Conservation (phyloP, 176 grass and related monocot species). For the Coix lacrymajobi region DNA sequence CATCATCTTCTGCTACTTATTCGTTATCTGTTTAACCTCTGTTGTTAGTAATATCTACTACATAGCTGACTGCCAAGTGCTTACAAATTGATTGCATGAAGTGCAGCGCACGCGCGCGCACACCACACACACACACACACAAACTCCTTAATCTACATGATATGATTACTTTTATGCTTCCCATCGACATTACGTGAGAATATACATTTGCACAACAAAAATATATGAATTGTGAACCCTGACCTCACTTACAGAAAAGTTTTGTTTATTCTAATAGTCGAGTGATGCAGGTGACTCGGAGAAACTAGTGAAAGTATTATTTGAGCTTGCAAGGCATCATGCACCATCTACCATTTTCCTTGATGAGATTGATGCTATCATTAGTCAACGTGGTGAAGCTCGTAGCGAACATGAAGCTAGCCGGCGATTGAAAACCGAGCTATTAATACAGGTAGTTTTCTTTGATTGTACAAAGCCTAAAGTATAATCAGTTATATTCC, state of each 20-base stretch:
- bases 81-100: neutral
- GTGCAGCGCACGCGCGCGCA: no score
- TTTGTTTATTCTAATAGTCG: conserved; percentile 12
- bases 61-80: neutral
- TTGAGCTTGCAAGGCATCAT: conserved; percentile 94
- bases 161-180: neutral
- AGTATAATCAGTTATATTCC: neutral
- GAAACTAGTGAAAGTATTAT: conserved; percentile 82
- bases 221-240: neutral
- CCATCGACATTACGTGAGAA: neutral
- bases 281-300: conserved; percentile 85
- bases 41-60: neutral
- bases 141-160: neutral
- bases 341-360: conserved; percentile 96
- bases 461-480: neutral
- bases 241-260: neutral
- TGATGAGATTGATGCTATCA: conserved; percentile 95
- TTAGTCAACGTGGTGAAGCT: conserved; percentile 89
- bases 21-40: neutral
- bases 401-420: conserved; percentile 96
- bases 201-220: neutral
- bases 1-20: neutral
- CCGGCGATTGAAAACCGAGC: conserved; percentile 82
- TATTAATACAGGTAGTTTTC: conserved; percentile 70
- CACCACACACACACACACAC: no score